Evolutionary conservation across 2,329 filamentous ascomycete genomes (phyloP), one percentile per base, ranked within the genome.

Genomic region (Aspergillus felis): DNA sequence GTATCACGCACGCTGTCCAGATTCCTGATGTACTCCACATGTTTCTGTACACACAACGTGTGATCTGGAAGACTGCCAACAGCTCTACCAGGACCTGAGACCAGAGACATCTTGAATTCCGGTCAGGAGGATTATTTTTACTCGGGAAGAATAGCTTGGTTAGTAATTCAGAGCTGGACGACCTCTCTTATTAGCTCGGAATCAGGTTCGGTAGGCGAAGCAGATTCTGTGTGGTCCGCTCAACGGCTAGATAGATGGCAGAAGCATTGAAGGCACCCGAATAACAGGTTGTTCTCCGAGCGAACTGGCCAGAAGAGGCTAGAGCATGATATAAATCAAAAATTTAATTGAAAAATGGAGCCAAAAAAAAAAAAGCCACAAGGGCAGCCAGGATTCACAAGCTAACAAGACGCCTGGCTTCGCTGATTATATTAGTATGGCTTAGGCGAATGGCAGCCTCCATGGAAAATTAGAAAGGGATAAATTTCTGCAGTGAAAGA

Each of bases 21-120:
- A 69, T 89, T 91, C 76, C 96, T 91, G 66, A 99, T 91, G 74
- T 97, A 99, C 71, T 87, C 86, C 68, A 97, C 91, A 74, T 99
- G 94, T 71, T 85, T 85, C 63, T 86, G 79, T 53, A 81, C 74
- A 60, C 78, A 81, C 56, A 87, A 78, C 51, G 78, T 74, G 61
- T 82, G 76, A 62, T 82, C 78, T 57, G 76, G 69, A 20, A 79
- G 76, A 59, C 59, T 68, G 49, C 67, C 72, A 56, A 71, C 71
- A 62, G 81, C 84, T 60, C 81, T 78, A 56, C 84, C 84, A 50
- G 84, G 84, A 25, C 84, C 84, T 52, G 84, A 82, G 58, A 82
- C 83, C 51, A 87, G 76, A 47, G 84, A 82, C 84, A 87, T 87
- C 41, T 46, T 55, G 47, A 32, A 7, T 44, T 14, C 25, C 50